Evolutionary conservation across 1,139 yeast genomes (phyloP), one percentile per base, ranked within the genome.

Genomic region (Kodamaea arcana): DNA sequence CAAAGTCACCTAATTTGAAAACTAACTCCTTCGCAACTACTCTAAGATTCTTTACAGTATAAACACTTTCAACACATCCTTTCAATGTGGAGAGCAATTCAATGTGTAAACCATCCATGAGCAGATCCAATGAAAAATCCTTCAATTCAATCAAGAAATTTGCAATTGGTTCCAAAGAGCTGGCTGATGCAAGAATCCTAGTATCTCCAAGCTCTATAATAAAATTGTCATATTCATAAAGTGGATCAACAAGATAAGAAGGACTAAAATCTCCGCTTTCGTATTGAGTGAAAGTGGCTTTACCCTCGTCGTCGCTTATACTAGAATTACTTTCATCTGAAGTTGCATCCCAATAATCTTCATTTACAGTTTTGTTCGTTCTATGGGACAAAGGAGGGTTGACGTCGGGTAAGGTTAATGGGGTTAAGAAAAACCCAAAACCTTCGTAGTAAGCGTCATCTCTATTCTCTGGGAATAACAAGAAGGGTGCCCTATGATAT

Each of bases 401-500:
- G 2, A 79, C 75, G 32, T 72, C 69, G 0, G 94, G 92, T 2
- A 85, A 48, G 0, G 90, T 71, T 9, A 82, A 61, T 0, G 86
- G 74, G 0, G 88, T 80, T 11, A 68, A 56, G 12, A 81, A 69
- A n/a, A 77, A 61, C 0, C 82, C 79, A 46, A 57, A 65, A 2
- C 71, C 64, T 15, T 64, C 61, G 11, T 62, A 54, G 47, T 82
- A 84, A 2, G 51, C 50, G 0, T 58, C 52, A 34, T 70, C 68
- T 37, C 78, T 66, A 17, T 48, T 44, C 14, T 72, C 69, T 10
- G 67, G 69, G 8, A 73, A 72, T 13, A 90, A 57, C 24, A 90
- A 55, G 51, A 87, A 88, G 0, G 94, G 81, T 15, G 79, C 65
- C 35, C 98, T 62, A 46, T 85, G 94, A 45, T 77, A 87, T 0